phyloP scores from a whole-genome alignment of 164 flowering plant genomes.

The Stephania yunnanensis region DNA sequence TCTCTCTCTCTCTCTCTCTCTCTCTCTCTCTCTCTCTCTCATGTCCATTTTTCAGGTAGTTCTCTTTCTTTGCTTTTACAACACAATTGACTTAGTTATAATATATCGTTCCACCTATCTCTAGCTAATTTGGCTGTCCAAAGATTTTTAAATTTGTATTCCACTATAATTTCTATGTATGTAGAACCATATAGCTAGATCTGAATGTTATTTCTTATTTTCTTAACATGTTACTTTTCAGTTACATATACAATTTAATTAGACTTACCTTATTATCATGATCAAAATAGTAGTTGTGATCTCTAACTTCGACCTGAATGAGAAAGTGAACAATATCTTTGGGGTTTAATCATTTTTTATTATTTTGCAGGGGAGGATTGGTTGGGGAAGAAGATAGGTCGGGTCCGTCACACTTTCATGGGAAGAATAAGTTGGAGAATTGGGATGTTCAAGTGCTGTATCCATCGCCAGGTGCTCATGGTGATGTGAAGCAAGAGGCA shows the following conservation, averaged over 20 bases:
- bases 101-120: neutral
- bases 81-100: neutral
- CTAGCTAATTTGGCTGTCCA: neutral
- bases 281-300: neutral
- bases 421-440: slow-evolving; percentile 40
- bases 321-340: neutral
- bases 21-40: neutral
- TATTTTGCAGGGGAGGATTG: slow-evolving; percentile 44
- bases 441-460: slow-evolving; percentile 56
- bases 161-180: neutral
- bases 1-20: neutral
- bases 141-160: neutral
- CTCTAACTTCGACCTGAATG: too few species aligned
- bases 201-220: too few species aligned
- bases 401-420: slow-evolving; percentile 20
- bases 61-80: neutral
- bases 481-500: slow-evolving; percentile 56
- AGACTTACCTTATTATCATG: neutral
- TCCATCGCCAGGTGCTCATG: slow-evolving; percentile 25
- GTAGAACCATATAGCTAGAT: too few species aligned
- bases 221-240: neutral
- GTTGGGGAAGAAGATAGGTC: slow-evolving; percentile 46
- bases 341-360: neutral
- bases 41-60: neutral
- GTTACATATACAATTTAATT: neutral